Conservation (phyloP, 257 asterid genomes). For the Salvia miltiorrhiza region DNA sequence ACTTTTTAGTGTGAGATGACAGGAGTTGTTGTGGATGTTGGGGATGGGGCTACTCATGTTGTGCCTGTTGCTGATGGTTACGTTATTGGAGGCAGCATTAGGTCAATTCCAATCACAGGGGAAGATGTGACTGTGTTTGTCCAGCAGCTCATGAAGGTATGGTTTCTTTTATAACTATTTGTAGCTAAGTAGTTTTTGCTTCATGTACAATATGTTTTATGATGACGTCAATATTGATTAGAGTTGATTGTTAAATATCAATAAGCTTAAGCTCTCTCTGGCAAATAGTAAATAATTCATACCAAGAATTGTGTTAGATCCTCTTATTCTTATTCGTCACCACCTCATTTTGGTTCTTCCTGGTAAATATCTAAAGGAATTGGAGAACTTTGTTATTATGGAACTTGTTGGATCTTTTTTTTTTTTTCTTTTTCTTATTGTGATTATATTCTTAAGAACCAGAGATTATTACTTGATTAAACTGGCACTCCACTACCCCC, state of each 20-base stretch:
- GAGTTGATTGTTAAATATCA: background rate
- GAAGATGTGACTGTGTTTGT: constrained; percentile 80
- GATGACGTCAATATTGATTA: background rate
- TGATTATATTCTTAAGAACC: constrained; percentile 1
- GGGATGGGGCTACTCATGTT: constrained; percentile 97
- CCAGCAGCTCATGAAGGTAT: constrained; percentile 91
- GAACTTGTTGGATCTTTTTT: background rate
- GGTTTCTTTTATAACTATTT: constrained; percentile 20
- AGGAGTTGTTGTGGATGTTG: constrained; percentile 91
- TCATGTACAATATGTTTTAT: background rate
- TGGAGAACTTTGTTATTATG: background rate
- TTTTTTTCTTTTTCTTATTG: background rate
- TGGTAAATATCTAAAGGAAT: constrained; percentile 1
- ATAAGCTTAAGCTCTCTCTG: background rate
- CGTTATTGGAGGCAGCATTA: constrained; percentile 96
- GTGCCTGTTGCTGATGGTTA: constrained; percentile 99
- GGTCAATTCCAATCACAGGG: constrained; percentile 84
- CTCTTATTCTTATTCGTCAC: background rate
- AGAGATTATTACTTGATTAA: constrained; percentile 1
- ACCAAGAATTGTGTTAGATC: background rate
- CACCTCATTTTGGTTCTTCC: constrained; percentile 1
- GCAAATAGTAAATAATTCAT: background rate
- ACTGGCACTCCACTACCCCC: background rate
- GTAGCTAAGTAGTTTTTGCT: background rate
- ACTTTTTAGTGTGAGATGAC: constrained; percentile 95